These are phyloP conservation scores for Thermochaetoides thermophila DNA, from an alignment of 495 filamentous ascomycete genomes.

Conservation along the genomic window DNA sequence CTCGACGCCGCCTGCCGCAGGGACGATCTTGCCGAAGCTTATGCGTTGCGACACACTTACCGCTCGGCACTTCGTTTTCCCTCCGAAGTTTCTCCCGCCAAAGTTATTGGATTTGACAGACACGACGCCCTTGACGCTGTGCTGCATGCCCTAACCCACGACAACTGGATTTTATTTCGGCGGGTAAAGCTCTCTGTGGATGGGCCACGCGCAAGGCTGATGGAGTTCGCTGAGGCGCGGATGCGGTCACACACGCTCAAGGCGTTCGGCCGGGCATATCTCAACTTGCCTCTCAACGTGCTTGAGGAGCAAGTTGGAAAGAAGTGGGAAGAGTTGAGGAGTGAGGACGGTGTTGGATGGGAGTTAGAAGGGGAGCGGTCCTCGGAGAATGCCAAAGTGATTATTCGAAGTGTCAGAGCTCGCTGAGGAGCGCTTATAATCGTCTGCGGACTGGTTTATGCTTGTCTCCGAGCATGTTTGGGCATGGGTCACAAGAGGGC, in stretches of 20 bases:
- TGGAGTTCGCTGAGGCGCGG: conserved; percentile 62
- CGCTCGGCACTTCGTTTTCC: not conserved
- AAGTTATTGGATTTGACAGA: conserved; percentile 30
- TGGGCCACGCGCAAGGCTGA: conserved; percentile 56
- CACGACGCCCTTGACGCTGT: conserved; percentile 51
- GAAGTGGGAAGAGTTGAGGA: conserved; percentile 52
- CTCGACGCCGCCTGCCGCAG: conserved; percentile 81
- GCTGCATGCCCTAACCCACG: conserved; percentile 55
- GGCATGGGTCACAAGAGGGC: too few relatives aligned
- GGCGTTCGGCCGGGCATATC: conserved; percentile 69
- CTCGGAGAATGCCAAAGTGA: too few relatives aligned
- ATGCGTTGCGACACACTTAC: conserved; percentile 42
- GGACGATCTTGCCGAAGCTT: conserved; percentile 58
- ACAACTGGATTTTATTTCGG: conserved; percentile 73
- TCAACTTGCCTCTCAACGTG: conserved; percentile 51
- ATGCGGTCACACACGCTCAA: conserved; percentile 62
- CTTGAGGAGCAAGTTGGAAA: conserved; percentile 45
- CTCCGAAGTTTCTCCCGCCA: not conserved
- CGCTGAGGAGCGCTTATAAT: too few relatives aligned
- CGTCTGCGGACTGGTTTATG: too few relatives aligned
- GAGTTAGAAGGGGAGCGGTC: conserved; percentile 38
- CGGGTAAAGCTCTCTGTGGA: conserved; percentile 55
- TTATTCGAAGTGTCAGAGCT: conserved; percentile 52
- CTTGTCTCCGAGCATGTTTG: too few relatives aligned
- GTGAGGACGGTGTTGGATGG: conserved; percentile 63